Evolutionary conservation across 2,329 filamentous ascomycete species (phyloP).

Genomic region (Hymenoscyphus scutula): DNA sequence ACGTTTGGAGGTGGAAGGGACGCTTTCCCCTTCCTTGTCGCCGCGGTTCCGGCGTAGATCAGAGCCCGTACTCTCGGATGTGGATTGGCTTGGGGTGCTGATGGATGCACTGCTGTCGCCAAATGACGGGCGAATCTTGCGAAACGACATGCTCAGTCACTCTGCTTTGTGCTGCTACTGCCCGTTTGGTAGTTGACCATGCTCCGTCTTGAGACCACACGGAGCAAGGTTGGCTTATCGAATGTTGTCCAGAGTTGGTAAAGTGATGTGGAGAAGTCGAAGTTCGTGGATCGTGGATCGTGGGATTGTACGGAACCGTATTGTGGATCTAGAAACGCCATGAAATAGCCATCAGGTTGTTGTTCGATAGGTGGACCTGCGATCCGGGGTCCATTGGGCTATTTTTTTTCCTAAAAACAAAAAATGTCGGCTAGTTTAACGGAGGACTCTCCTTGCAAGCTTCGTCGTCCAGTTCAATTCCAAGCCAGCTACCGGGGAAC

Average conservation of each 20-base stretch:
- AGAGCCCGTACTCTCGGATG: conserved; percentile 29
- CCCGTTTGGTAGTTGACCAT: conserved; percentile 8
- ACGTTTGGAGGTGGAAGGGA: conserved; percentile 28
- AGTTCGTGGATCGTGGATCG: conserved; percentile 2
- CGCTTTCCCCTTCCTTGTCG: conserved; percentile 24
- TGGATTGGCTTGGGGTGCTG: conserved; percentile 29
- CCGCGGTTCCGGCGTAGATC: conserved; percentile 27
- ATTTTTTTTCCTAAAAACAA: too few relatives aligned
- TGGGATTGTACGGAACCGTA: conserved; percentile 18
- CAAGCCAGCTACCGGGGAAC: background rate
- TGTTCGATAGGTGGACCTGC: conserved; percentile 2
- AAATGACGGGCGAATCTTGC: conserved; percentile 31
- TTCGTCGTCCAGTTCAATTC: background rate
- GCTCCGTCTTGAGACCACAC: conserved; percentile 1
- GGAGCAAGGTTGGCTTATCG: background rate
- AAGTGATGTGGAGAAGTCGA: conserved; percentile 4
- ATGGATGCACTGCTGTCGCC: conserved; percentile 29
- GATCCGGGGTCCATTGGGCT: background rate
- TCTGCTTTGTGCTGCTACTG: background rate
- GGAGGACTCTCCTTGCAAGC: conserved; percentile 21
- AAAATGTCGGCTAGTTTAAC: conserved; percentile 13
- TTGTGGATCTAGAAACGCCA: conserved; percentile 16
- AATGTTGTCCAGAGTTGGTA: conserved; percentile 7
- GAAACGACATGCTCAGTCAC: conserved; percentile 27
- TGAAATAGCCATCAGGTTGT: background rate